Percentiles rank a stretch among this genome's conserved stretches.
These are phyloP conservation scores for Pleurotus tuoliensis DNA, from an alignment of 768 basidiomycete species.

Conservation along the genomic window DNA sequence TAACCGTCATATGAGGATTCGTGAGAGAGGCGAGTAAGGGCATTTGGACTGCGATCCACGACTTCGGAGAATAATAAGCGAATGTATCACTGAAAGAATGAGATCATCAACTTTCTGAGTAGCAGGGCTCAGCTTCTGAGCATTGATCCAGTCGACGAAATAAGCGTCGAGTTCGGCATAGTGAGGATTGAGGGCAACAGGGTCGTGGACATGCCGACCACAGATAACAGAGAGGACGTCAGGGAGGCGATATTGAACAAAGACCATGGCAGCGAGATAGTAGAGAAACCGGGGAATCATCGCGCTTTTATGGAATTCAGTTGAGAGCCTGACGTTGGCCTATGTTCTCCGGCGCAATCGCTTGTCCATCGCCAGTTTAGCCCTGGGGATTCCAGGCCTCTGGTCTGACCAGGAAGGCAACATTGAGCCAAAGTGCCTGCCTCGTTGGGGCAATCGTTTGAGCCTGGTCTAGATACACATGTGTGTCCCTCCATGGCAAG, in stretches of 20 bases:
- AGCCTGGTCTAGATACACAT: not conserved
- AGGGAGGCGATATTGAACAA: constrained; percentile 2
- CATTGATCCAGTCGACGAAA: not conserved
- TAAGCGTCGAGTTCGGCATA: not conserved
- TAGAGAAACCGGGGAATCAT: not conserved
- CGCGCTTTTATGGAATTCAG: not conserved
- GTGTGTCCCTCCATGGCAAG: not conserved
- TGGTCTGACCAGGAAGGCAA: not conserved
- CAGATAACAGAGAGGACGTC: not conserved
- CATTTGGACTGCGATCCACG: constrained; percentile 5
- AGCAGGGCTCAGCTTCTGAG: not conserved
- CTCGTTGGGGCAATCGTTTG: not conserved
- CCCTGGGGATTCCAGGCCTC: not conserved
- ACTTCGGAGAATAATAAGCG: not conserved
- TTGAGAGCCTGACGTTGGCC: not conserved
- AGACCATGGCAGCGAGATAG: not conserved
- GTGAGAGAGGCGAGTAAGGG: constrained; percentile 4
- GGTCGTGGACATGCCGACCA: not conserved
- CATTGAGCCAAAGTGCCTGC: not conserved
- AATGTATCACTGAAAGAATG: too few relatives aligned
- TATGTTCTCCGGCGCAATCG: too few relatives aligned
- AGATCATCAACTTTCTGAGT: not conserved
- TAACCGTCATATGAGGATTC: constrained; percentile 1
- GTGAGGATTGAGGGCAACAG: not conserved
- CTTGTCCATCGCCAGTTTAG: too few relatives aligned